A percentile compares a stretch with the other conserved stretches of the same genome.
Conservation (phyloP, 2,329 filamentous ascomycete species). For the Phaeosphaeria sp. region DNA sequence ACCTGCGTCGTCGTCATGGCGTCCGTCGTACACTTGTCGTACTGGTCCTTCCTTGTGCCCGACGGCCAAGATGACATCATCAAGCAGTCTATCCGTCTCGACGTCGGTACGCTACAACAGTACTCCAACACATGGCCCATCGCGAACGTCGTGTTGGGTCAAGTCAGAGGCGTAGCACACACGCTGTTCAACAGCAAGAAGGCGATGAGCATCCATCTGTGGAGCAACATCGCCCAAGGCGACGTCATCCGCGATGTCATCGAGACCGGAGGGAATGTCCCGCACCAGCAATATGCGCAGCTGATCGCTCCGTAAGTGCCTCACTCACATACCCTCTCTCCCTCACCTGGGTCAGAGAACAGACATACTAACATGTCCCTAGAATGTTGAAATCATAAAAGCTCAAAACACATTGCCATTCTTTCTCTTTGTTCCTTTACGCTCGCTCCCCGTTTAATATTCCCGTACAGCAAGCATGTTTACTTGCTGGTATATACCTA, state of each 20-base stretch:
- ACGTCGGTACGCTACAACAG: slow-evolving; percentile 75
- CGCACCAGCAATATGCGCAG: slow-evolving; percentile 43
- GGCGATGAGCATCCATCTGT: slow-evolving; percentile 49
- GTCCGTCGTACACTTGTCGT: slow-evolving; percentile 61
- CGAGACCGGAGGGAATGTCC: slow-evolving; percentile 39
- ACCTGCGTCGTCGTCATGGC: slow-evolving; percentile 51
- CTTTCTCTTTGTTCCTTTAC: background rate
- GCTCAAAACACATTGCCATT: background rate
- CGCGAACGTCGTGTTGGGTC: slow-evolving; percentile 71
- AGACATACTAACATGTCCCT: slow-evolving; percentile 3
- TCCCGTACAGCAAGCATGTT: slow-evolving; percentile 6
- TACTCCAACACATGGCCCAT: slow-evolving; percentile 76
- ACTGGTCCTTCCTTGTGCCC: slow-evolving; percentile 67
- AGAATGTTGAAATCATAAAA: slow-evolving; percentile 44
- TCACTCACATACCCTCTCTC: no score
- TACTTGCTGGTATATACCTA: background rate
- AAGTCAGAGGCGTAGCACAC: slow-evolving; percentile 80
- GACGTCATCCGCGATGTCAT: slow-evolving; percentile 45
- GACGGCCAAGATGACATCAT: slow-evolving; percentile 68
- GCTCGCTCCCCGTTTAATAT: background rate
- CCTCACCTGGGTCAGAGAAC: no score
- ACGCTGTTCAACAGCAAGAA: slow-evolving; percentile 65
- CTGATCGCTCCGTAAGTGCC: slow-evolving; percentile 47
- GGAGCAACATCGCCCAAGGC: slow-evolving; percentile 44
- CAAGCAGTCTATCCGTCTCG: slow-evolving; percentile 78